Percentiles rank a stretch among this genome's conserved stretches.
phyloP scores from a whole-genome alignment of 768 basidiomycete genomes.

The Xerocomellus amylosporus region DNA sequence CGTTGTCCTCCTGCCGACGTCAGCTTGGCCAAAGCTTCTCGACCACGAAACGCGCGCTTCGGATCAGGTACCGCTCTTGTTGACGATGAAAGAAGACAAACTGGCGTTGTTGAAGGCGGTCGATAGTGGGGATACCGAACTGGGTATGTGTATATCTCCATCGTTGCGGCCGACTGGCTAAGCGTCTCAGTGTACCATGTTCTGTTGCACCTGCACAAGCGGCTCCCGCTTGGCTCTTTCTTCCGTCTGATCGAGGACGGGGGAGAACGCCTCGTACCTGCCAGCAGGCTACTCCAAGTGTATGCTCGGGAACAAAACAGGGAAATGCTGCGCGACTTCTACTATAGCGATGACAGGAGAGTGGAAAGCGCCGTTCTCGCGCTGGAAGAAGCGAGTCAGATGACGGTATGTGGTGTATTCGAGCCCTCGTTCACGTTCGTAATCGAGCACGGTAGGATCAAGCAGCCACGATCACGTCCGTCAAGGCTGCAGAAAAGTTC shows the following conservation, averaged over 20 bases:
- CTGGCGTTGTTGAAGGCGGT: constrained; percentile 86
- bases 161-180: neutral
- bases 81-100: constrained; percentile 93
- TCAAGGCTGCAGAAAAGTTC: constrained; percentile 86
- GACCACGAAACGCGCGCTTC: constrained; percentile 86
- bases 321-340: constrained; percentile 92
- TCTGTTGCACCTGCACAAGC: constrained; percentile 79
- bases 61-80: constrained; percentile 89
- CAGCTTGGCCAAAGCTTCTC: constrained; percentile 55
- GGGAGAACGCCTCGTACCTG: constrained; percentile 68
- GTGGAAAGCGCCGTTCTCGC: constrained; percentile 90
- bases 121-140: constrained; percentile 92
- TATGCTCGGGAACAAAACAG: constrained; percentile 89
- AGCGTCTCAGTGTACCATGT: constrained; percentile 80
- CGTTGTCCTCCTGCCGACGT: neutral
- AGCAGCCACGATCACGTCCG: constrained; percentile 60
- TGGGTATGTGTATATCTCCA: constrained; percentile 51
- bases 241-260: constrained; percentile 94
- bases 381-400: constrained; percentile 74
- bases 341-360: constrained; percentile 94
- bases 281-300: constrained; percentile 78
- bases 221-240: constrained; percentile 83
- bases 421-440: neutral
- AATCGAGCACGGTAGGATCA: constrained; percentile 56
- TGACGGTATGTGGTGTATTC: constrained; percentile 46